Percentiles rank a stretch among this genome's conserved stretches.
Conservation (phyloP, 176 grass and related monocot species). For the Oryza coarctata region DNA sequence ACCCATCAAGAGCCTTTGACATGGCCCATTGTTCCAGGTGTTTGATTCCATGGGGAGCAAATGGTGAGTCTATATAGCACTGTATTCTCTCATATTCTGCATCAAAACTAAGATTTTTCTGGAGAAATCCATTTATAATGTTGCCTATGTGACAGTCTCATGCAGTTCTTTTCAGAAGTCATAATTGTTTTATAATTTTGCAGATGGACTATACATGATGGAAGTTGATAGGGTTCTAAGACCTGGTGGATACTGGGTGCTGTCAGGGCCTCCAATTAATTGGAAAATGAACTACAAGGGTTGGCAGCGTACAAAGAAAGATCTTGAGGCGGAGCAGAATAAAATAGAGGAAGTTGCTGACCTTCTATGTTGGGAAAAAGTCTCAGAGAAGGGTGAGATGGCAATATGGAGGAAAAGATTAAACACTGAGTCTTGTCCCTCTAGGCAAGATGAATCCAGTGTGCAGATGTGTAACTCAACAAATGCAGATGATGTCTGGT, state of each 20-base stretch:
- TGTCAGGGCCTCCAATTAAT: conserved; percentile 91
- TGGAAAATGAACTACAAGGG: conserved; percentile 78
- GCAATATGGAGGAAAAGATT: conserved; percentile 87
- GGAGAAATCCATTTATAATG: neutral
- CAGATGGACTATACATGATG: conserved; percentile 95
- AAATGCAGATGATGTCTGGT: conserved; percentile 84
- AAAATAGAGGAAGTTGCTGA: conserved; percentile 88
- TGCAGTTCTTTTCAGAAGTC: conserved; percentile 4
- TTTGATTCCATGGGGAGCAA: conserved; percentile 87
- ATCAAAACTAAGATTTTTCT: neutral
- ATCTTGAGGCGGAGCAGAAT: conserved; percentile 78
- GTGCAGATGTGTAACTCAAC: conserved; percentile 72
- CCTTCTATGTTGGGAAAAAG: conserved; percentile 88
- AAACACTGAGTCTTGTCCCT: conserved; percentile 69
- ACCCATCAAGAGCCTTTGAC: conserved; percentile 92
- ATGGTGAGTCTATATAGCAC: conserved; percentile 51
- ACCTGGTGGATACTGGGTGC: conserved; percentile 94
- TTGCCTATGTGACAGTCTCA: neutral
- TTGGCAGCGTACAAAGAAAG: conserved; percentile 83
- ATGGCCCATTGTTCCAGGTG: conserved; percentile 99
- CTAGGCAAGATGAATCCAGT: conserved; percentile 62
- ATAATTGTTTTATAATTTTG: conserved; percentile 11
- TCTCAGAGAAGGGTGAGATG: conserved; percentile 83
- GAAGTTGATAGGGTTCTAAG: conserved; percentile 95
- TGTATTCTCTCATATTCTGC: conserved; percentile 16